phyloP scores from a whole-genome alignment of 1,139 yeast genomes.

The Oligophagozyma castellii region DNA sequence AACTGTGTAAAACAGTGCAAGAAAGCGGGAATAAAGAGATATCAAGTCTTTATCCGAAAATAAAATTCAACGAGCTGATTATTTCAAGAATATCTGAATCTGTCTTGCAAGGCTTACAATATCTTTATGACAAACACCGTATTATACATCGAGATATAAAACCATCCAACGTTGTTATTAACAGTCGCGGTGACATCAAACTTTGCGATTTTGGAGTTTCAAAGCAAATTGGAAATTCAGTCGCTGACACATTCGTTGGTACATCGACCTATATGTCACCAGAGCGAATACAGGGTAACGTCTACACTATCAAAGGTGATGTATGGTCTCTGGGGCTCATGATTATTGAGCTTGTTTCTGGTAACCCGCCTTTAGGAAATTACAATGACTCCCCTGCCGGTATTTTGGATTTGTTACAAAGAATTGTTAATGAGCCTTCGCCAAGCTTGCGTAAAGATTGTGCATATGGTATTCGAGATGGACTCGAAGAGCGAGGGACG shows the following conservation, averaged over 20 bases:
- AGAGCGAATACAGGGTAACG: slow-evolving; percentile 88
- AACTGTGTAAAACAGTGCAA: slow-evolving; percentile 21
- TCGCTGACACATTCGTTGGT: slow-evolving; percentile 95
- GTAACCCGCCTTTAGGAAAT: slow-evolving; percentile 49
- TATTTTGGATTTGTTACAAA: slow-evolving; percentile 73
- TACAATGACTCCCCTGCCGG: slow-evolving; percentile 63
- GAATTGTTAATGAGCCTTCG: slow-evolving; percentile 87
- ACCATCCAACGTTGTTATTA: slow-evolving; percentile 76
- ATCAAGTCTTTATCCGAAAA: slow-evolving; percentile 13
- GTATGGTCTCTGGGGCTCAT: slow-evolving; percentile 93
- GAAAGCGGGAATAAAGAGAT: slow-evolving; percentile 5
- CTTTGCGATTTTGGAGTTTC: slow-evolving; percentile 92
- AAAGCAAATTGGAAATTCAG: slow-evolving; percentile 76
- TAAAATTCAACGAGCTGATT: slow-evolving; percentile 52
- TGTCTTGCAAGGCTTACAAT: slow-evolving; percentile 69
- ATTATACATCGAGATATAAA: slow-evolving; percentile 90
- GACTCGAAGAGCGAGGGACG: slow-evolving; percentile 13
- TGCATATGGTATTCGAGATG: slow-evolving; percentile 18
- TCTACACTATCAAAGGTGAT: slow-evolving; percentile 84
- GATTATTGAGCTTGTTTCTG: slow-evolving; percentile 78
- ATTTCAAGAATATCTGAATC: slow-evolving; percentile 64
- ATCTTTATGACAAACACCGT: slow-evolving; percentile 66
- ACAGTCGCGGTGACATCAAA: slow-evolving; percentile 67
- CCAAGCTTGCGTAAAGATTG: slow-evolving; percentile 45
- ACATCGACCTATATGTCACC: slow-evolving; percentile 98